A percentile compares a stretch with the other conserved stretches of the same genome.
These are phyloP conservation scores for Beauveria medogensis DNA, from an alignment of 2,329 filamentous ascomycete species.

Conservation along the genomic window DNA sequence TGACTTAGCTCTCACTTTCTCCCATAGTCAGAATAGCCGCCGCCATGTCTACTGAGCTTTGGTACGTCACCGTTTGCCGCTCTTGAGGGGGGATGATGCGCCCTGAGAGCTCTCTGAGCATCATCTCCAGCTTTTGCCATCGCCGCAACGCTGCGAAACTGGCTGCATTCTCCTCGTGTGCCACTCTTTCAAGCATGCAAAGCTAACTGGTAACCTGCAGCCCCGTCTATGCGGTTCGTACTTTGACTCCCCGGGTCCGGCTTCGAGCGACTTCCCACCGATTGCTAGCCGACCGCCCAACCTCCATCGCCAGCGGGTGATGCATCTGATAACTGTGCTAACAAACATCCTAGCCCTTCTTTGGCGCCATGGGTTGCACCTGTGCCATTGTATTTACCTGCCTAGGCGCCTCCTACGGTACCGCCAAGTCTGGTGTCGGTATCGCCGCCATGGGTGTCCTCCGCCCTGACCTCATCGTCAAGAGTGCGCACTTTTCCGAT, in stretches of 20 bases:
- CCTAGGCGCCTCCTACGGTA: slow-evolving; percentile 95
- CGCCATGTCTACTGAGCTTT: slow-evolving; percentile 74
- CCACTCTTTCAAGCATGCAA: slow-evolving; percentile 9
- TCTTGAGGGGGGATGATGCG: slow-evolving; percentile 8
- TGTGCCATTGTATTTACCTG: slow-evolving; percentile 94
- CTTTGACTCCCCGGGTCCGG: slow-evolving; percentile 15
- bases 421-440: slow-evolving; percentile 97
- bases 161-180: background rate
- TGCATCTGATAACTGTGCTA: slow-evolving; percentile 19
- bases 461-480: slow-evolving; percentile 95
- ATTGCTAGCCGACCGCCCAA: background rate
- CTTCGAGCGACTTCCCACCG: slow-evolving; percentile 5
- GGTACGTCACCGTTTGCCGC: slow-evolving; percentile 50
- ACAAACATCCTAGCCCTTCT: slow-evolving; percentile 61
- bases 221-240: slow-evolving; percentile 98
- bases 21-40: slow-evolving; percentile 24
- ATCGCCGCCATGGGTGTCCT: slow-evolving; percentile 98
- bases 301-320: background rate
- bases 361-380: slow-evolving; percentile 97
- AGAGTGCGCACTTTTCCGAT: slow-evolving; percentile 60
- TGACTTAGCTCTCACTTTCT: slow-evolving; percentile 13
- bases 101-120: slow-evolving; percentile 13
- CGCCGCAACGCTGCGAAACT: background rate
- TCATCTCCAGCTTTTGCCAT: slow-evolving; percentile 15
- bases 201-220: slow-evolving; percentile 49